Percentiles rank a stretch among this genome's conserved stretches.
phyloP scores from a whole-genome alignment of 352 stramenopile genomes.

The Phytophthora melonis region DNA sequence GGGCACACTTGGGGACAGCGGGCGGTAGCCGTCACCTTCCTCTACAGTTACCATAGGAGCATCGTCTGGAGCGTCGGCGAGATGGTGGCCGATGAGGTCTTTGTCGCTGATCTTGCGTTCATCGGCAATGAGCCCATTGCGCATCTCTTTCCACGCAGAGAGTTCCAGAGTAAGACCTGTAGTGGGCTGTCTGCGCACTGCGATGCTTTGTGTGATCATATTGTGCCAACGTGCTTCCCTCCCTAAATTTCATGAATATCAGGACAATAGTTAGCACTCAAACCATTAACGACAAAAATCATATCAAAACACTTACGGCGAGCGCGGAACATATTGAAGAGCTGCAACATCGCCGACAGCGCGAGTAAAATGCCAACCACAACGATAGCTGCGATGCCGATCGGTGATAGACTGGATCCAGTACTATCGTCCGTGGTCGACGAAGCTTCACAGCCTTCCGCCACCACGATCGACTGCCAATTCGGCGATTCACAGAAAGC shows the following conservation, averaged over 20 bases:
- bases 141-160: slow-evolving; percentile 66
- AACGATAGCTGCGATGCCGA: slow-evolving; percentile 42
- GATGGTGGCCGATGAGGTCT: slow-evolving; percentile 20
- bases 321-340: slow-evolving; percentile 36
- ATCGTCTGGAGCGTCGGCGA: slow-evolving; percentile 23
- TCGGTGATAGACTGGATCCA: slow-evolving; percentile 30
- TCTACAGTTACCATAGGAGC: slow-evolving; percentile 42
- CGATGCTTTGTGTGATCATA: slow-evolving; percentile 29
- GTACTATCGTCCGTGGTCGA: slow-evolving; percentile 1
- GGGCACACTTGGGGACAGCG: slow-evolving; percentile 47
- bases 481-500: slow-evolving; percentile 60
- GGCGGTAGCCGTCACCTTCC: slow-evolving; percentile 54
- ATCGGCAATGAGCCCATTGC: slow-evolving; percentile 55
- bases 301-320: slow-evolving; percentile 33
- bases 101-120: slow-evolving; percentile 54
- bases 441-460: slow-evolving; percentile 50
- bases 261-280: slow-evolving; percentile 7
- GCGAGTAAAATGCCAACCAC: slow-evolving; percentile 40
- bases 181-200: slow-evolving; percentile 27
- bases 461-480: slow-evolving; percentile 47
- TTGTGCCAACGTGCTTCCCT: slow-evolving; percentile 34
- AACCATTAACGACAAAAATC: background rate
- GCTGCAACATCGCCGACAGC: slow-evolving; percentile 41
- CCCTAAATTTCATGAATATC: slow-evolving; percentile 10
- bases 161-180: slow-evolving; percentile 52